Evolutionary conservation across 306 rosid species (phyloP).

Genomic region (Alnus glutinosa): DNA sequence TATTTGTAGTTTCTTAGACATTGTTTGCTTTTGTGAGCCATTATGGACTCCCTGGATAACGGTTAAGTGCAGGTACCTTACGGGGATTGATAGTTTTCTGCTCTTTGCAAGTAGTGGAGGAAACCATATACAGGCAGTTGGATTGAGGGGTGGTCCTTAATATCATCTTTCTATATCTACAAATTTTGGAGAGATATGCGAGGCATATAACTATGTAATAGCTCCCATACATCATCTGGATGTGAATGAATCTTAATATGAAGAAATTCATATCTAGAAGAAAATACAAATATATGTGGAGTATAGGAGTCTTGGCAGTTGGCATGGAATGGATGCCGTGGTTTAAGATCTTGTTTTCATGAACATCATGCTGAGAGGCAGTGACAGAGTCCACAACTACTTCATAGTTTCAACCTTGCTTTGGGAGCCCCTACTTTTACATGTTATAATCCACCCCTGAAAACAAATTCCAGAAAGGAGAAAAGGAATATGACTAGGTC

Average conservation of each 20-base stretch:
- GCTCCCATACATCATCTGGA: not conserved
- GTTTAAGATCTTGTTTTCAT: no score
- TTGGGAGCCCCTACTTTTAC: not conserved
- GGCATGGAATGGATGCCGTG: no score
- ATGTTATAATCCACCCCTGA: not conserved
- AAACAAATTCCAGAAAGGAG: not conserved
- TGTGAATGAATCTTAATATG: constrained; percentile 2
- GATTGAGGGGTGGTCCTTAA: constrained; percentile 15
- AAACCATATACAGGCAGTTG: constrained; percentile 31
- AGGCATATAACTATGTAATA: not conserved
- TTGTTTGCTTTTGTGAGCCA: constrained; percentile 12
- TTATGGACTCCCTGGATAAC: constrained; percentile 7
- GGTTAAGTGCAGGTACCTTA: constrained; percentile 23
- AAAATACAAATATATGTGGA: no score
- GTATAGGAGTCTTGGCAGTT: no score
- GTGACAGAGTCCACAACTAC: no score
- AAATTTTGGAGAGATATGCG: constrained; percentile 1
- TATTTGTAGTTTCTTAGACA: constrained; percentile 26
- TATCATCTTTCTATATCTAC: not conserved
- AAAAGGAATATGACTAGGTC: not conserved
- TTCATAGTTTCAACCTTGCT: no score
- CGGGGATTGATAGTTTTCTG: constrained; percentile 15
- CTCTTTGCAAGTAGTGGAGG: constrained; percentile 23
- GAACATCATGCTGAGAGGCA: no score
- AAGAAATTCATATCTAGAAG: not conserved